Base-by-base conservation (phyloP, 805 yeast genomes). In the Wickerhamomyces alni region DNA sequence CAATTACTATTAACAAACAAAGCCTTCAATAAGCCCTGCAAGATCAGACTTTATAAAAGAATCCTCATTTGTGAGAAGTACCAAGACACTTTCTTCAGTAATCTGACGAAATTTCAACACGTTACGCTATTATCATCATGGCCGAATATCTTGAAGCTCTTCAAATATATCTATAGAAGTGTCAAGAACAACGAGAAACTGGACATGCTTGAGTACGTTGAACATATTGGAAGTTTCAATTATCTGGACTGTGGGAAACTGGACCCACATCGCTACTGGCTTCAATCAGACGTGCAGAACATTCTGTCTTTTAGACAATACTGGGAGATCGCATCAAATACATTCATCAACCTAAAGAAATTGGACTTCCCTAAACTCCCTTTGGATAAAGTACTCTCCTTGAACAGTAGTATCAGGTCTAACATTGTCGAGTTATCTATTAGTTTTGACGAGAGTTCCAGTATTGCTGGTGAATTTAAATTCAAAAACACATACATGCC, bases 21-120 rank as follows among this genome's bases (percentile, higher is more conserved):
- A 13, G 25, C 38, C 4, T 52, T 54, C 29, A 24, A 8, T 1
- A 39, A 40, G 12, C 42, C 54, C 1, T 45, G 48, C 18, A 39
- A 45, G 17, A 29, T 36, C n/a, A 38, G 58, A n/a, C 41, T 54
- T 2, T 54, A 52, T 38, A 37, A 42, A 16, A 38, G 32, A 17
- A 46, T 54, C 2, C 22, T 50, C 3, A 41, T 54, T 5, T 51
- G 57, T 42, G 58, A 54, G 35, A 54, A 54, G 37, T 41, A 37
- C 11, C 46, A 48, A 28, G 57, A 54, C 29, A 39, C 42, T 6
- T 52, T 42, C 33, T 52, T 40, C 41, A 40, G 43, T 21, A 30
- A 45, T 10, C 25, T 48, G 21, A 25, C 46, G 2, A 31, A 37
- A 9, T 19, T 18, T 12, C 32, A 35, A 12, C 46, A 41, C 21